These are phyloP conservation scores for Cyberlindnera misumaiensis DNA, from an alignment of 805 yeast genomes.

Conservation along the genomic window DNA sequence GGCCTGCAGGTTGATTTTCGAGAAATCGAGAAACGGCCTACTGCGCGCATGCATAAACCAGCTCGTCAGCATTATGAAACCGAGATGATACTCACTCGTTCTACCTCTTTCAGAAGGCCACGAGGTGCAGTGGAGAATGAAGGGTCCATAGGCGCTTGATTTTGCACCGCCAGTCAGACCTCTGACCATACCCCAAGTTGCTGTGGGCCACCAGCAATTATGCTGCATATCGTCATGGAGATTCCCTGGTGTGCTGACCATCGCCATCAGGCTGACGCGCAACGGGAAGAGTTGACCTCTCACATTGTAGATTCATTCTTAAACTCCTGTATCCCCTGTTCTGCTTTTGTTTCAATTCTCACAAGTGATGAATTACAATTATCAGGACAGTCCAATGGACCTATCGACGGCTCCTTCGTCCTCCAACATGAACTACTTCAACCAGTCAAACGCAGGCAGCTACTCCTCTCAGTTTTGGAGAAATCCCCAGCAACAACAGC, in stretches of 20 bases:
- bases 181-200: too few species aligned
- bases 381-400: slow-evolving; percentile 8
- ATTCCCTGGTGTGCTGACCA: slow-evolving; percentile 6
- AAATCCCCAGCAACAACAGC: slow-evolving; percentile 5
- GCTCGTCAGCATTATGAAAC: too few species aligned
- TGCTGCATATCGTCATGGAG: slow-evolving; percentile 7
- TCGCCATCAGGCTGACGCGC: not conserved
- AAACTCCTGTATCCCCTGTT: not conserved
- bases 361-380: not conserved
- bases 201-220: too few species aligned
- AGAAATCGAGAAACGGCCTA: too few species aligned
- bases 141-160: too few species aligned
- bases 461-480: slow-evolving; percentile 10
- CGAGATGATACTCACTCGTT: too few species aligned
- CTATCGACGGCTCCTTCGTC: slow-evolving; percentile 13
- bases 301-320: not conserved
- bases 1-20: too few species aligned
- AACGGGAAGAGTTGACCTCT: not conserved
- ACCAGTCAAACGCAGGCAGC: slow-evolving; percentile 1
- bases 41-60: too few species aligned
- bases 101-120: too few species aligned
- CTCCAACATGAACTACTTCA: slow-evolving; percentile 4
- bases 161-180: too few species aligned
- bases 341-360: not conserved
- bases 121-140: too few species aligned